Base-by-base conservation (phyloP, 2,329 filamentous ascomycete genomes). In the Fusarium albidum region DNA sequence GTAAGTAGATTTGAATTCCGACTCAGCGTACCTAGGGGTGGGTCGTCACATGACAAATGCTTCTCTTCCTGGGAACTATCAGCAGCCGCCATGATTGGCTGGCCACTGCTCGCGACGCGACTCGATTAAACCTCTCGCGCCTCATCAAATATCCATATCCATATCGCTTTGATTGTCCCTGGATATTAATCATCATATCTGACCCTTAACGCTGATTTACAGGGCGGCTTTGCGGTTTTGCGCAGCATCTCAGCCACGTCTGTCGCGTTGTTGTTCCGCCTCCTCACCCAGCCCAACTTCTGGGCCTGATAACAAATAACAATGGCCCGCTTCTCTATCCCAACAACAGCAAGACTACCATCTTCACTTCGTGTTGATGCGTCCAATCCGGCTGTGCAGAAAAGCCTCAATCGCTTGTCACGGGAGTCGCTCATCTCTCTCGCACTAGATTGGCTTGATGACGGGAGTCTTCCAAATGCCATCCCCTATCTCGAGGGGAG, bases 401-500 rank as follows among this genome's bases (percentile, higher is more conserved):
- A 89, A 71, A 79, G 83, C 33, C 79, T 96, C 41, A 82, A 79
- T 55, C 87, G 87, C 48, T 81, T 96, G 14, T 89, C 90, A 2
- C 86, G 91, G 43, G 77, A 86, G 39, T 86, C 89, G 0, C 82
- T 96, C 17, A 75, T 95, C 21, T 83, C 86, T 0, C 81, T 96
- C 9, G 89, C 83, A 1, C 80, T 92, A 17, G 82, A 89, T 75
- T 96, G 92, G 92, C 84, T 96, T 4, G 84, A 88, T 51, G 83
- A 88, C 41, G 77, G 80, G 58, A 87, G 89, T 58, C 77, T 85
- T 33, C 73, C 80, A 81, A 68, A 81, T 89, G 38, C 78, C 68
- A 57, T 71, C 32, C 66, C 71, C 8, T 71, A 72, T 43, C 64
- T 78, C 13, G 46, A 68, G 67, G 52, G 53, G 68, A 50, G 54